Base-by-base conservation (phyloP, 23 red algal species). In the Gracilariopsis chorda region DNA sequence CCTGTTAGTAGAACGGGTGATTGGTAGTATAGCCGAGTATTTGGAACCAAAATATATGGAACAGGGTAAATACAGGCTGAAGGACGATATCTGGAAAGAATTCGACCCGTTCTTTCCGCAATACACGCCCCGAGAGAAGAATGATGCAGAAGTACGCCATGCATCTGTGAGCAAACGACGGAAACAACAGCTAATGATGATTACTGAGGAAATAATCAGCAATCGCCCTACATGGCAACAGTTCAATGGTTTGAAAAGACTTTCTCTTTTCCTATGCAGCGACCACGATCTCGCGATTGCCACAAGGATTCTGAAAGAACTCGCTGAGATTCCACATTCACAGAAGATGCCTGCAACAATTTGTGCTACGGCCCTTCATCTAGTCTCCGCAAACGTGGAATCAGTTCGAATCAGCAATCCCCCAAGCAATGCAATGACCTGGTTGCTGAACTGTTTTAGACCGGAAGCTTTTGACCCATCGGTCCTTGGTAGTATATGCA, bases 21-120 rank as follows among this genome's bases (percentile, higher is more conserved):
- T 88, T 34, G 33, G 24, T 11, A 43, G 28, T 29, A 84, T 96
- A 44, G 94, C 70, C 0, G 41, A 51, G 5, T 96, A 92, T 30
- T 28, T 83, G 39, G 55, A 77, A 12, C 94, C 94, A 19, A 69
- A 53, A 43, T 80, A 65, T 34, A 86, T 96, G 87, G 80, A 96
- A 78, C 94, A 96, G 39, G 94, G 94, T 17, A 46, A 37, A 28
- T 96, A 96, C 61, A 57, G 29, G 5, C 57, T 96, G 9, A 82
- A 73, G 34, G 79, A 78, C 29, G 64, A 49, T 11, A 44, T 77
- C 9, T 96, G 94, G 94, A 19, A 43, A 51, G 58, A 84, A 52
- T 96, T 88, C 73, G 94, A 96, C 78, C 94, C 94, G 29, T 96
- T 96, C 75, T 40, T 51, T 59, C 79, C 94, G 27, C 94, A 92